Evolutionary conservation across 257 asterid species (phyloP), one percentile per base, ranked within the genome.

Genomic region (Striga asiatica): DNA sequence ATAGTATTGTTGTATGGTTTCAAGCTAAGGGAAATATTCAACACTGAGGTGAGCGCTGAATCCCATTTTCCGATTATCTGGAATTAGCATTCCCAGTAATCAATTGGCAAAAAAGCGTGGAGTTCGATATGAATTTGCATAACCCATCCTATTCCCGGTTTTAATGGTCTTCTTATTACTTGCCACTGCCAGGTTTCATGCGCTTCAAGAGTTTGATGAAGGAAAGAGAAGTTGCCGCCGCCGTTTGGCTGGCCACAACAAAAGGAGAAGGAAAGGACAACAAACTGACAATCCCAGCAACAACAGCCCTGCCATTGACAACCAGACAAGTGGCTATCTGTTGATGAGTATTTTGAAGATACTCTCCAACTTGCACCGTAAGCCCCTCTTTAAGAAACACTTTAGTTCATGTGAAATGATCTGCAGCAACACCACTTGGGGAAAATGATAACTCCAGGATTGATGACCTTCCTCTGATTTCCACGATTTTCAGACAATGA

Each of bases 151-250:
- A 43, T 43, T 18, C 50, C 50, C 50, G 2, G 9, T 43, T 39
- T 9, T 6, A 43, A 43, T 43, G 24, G 17, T 11, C n/a, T 34
- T 56, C 1, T 50, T 34, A 42, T 38, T 20, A 1, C 31, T 13
- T 67, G 63, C 34, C 31, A 12, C 46, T 25, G 68, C 35, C 74
- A 86, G 95, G 76, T 85, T 85, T 71, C 95, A 85, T 67, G 77
- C 78, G 6, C 94, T 85, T 55, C 88, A 74, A 66, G 95, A 85
- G 81, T 85, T 85, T 49, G 95, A 85, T 57, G 88, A 85, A 68
- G 95, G 91, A 37, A 85, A 80, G 55, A 66, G 93, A 69, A 82
- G 95, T 70, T 86, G 96, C 23, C 84, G 88, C 5, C 69, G 92
- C 27, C 91, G 94, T 17, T 62, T 86, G 70, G 92, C 92, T 3